Percentiles rank a stretch among this genome's conserved stretches.
phyloP scores from a whole-genome alignment of 208 protist genomes.

The Crithidia fasciculata region DNA sequence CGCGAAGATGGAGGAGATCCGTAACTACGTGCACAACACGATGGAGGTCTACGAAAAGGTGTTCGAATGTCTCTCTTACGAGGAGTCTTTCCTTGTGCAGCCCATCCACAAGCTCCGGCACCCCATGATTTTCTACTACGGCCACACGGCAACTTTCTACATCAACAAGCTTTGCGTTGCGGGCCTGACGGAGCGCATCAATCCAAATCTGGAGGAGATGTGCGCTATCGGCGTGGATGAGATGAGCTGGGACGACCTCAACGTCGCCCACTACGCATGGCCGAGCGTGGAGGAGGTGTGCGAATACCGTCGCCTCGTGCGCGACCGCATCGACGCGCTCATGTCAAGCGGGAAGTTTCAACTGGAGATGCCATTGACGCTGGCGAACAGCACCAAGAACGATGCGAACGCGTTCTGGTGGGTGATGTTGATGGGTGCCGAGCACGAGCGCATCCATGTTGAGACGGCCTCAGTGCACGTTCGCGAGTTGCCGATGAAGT shows the following conservation, averaged over 20 bases:
- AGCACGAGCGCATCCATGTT: conserved; percentile 97
- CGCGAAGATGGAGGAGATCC: conserved; percentile 84
- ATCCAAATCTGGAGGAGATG: conserved; percentile 90
- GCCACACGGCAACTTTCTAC: conserved; percentile 95
- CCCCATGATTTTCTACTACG: conserved; percentile 97
- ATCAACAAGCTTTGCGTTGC: conserved; percentile 96
- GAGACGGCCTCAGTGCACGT: conserved; percentile 97
- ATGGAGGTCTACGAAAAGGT: conserved; percentile 89
- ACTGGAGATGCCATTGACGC: conserved; percentile 81
- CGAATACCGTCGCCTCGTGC: conserved; percentile 89
- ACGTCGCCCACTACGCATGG: conserved; percentile 89
- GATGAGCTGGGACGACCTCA: conserved; percentile 97
- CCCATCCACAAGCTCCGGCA: conserved; percentile 94
- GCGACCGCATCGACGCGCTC: conserved; percentile 75
- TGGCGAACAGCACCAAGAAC: conserved; percentile 78
- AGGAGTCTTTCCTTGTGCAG: conserved; percentile 86
- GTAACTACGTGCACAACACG: conserved; percentile 88
- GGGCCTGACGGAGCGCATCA: conserved; percentile 81
- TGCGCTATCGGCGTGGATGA: conserved; percentile 97
- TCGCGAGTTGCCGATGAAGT: conserved; percentile 92
- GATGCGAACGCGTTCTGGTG: conserved; percentile 88
- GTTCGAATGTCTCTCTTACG: conserved; percentile 75
- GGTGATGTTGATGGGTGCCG: conserved; percentile 95
- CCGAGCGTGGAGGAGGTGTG: conserved; percentile 84
- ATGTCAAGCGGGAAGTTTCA: conserved; percentile 75